Evolutionary conservation across 305 asterid species (phyloP).

Genomic region (Ruellia speciosa): DNA sequence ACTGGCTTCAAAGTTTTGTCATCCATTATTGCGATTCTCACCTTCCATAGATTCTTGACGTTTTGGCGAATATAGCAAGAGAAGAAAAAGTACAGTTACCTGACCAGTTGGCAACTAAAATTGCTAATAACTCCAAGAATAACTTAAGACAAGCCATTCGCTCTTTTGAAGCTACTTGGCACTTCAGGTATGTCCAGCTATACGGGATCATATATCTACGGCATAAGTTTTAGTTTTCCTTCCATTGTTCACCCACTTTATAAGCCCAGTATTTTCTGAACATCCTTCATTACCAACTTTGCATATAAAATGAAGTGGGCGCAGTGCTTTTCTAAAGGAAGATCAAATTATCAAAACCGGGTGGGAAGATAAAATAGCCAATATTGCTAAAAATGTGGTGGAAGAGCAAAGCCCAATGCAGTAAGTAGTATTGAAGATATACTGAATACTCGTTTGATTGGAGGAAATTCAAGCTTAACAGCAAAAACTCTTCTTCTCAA

Average conservation of each 20-base stretch:
- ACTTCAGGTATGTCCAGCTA: slow-evolving; percentile 39
- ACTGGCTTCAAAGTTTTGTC: slow-evolving; percentile 17
- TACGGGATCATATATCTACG: slow-evolving; percentile 9
- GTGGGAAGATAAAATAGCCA: slow-evolving; percentile 82
- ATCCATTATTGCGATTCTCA: slow-evolving; percentile 9
- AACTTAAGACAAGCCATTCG: slow-evolving; percentile 87
- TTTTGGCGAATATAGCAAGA: slow-evolving; percentile 60
- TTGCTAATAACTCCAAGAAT: slow-evolving; percentile 66
- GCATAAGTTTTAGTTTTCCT: slow-evolving; percentile 5
- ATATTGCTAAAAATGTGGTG: slow-evolving; percentile 57
- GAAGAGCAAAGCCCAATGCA: slow-evolving; percentile 84
- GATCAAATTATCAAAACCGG: slow-evolving; percentile 66
- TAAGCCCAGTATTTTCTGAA: slow-evolving; percentile 15
- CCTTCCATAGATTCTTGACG: slow-evolving; percentile 50
- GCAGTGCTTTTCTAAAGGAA: slow-evolving; percentile 47
- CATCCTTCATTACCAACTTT: slow-evolving; percentile 15
- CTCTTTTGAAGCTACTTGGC: slow-evolving; percentile 90
- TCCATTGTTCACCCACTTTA: slow-evolving; percentile 4
- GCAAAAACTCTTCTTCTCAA: slow-evolving; percentile 18
- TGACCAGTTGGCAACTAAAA: slow-evolving; percentile 40
- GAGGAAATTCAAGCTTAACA: slow-evolving; percentile 20
- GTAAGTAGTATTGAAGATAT: slow-evolving; percentile 36
- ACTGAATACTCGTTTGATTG: slow-evolving; percentile 7
- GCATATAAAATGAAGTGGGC: slow-evolving; percentile 27
- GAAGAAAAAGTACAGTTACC: slow-evolving; percentile 55